Evolutionary conservation across 148 eudicot species (phyloP).

Genomic region (Vaccinium darrowii): DNA sequence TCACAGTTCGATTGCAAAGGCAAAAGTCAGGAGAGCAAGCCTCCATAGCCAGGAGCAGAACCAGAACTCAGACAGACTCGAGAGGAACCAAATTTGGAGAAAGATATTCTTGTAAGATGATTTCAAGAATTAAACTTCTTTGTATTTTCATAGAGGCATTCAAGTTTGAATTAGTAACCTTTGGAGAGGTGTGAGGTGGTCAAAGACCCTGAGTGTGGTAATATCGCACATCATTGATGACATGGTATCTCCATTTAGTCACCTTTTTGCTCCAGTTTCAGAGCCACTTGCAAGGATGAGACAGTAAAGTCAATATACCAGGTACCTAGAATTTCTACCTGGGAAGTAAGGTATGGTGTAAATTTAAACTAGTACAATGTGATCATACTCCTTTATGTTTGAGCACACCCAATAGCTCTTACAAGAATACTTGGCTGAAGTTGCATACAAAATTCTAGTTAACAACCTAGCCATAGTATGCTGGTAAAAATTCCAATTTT

Average conservation of each 20-base stretch:
- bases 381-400: too few species aligned
- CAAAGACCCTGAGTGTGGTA: neutral
- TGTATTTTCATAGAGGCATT: neutral
- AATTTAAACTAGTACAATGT: too few species aligned
- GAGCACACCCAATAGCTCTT: neutral
- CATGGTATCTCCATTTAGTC: too few species aligned
- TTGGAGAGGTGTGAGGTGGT: too few species aligned
- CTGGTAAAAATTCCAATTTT: neutral
- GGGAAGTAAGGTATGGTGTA: too few species aligned
- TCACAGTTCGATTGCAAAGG: neutral
- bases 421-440: neutral
- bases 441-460: neutral
- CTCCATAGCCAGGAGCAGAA: neutral
- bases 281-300: too few species aligned
- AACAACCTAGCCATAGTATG: neutral
- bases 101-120: neutral
- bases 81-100: neutral
- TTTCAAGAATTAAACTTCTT: neutral
- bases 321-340: too few species aligned
- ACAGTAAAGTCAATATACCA: too few species aligned
- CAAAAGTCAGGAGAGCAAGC: constrained; percentile 4
- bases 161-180: neutral
- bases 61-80: neutral
- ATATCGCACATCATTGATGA: neutral
- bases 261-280: too few species aligned